A percentile compares a stretch with the other conserved stretches of the same genome.
Conservation (phyloP, 2,329 filamentous ascomycete species). For the Colletotrichum sp. region DNA sequence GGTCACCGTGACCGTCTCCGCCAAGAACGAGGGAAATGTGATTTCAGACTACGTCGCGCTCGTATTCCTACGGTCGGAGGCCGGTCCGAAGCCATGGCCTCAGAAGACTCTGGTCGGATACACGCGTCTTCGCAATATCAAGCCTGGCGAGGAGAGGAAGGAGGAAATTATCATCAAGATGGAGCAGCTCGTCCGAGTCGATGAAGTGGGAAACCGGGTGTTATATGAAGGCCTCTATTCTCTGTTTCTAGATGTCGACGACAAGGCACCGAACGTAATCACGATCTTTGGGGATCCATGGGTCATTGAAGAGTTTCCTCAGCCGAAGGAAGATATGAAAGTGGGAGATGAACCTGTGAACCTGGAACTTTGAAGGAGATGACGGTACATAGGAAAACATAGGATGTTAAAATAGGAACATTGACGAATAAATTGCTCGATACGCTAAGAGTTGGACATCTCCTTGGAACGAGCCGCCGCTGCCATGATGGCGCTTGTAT, state of each 20-base stretch:
- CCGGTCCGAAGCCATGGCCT: slow-evolving; percentile 54
- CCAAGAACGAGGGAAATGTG: slow-evolving; percentile 51
- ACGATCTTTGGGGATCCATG: not conserved
- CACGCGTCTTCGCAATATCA: slow-evolving; percentile 44
- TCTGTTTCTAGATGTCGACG: slow-evolving; percentile 45
- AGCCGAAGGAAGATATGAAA: not conserved
- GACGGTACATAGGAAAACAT: not conserved
- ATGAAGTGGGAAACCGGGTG: slow-evolving; percentile 53
- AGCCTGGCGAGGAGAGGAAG: slow-evolving; percentile 31
- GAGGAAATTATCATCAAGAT: slow-evolving; percentile 48
- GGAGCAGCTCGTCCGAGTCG: slow-evolving; percentile 53
- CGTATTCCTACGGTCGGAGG: slow-evolving; percentile 50
- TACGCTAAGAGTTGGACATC: not conserved
- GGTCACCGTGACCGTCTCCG: slow-evolving; percentile 40
- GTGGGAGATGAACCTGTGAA: not conserved
- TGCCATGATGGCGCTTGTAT: not conserved
- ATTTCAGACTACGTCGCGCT: slow-evolving; percentile 59
- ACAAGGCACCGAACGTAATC: not conserved
- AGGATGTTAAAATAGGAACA: fast-evolving
- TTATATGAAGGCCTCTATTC: slow-evolving; percentile 60
- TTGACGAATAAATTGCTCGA: not conserved
- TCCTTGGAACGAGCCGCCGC: not conserved
- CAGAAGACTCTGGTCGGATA: slow-evolving; percentile 59
- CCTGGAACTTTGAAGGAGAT: not conserved
- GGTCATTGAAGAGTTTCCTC: slow-evolving; percentile 7